Evolutionary conservation across 805 yeast genomes (phyloP), one percentile per base, ranked within the genome.

Genomic region (Saccharomycopsis sp.): DNA sequence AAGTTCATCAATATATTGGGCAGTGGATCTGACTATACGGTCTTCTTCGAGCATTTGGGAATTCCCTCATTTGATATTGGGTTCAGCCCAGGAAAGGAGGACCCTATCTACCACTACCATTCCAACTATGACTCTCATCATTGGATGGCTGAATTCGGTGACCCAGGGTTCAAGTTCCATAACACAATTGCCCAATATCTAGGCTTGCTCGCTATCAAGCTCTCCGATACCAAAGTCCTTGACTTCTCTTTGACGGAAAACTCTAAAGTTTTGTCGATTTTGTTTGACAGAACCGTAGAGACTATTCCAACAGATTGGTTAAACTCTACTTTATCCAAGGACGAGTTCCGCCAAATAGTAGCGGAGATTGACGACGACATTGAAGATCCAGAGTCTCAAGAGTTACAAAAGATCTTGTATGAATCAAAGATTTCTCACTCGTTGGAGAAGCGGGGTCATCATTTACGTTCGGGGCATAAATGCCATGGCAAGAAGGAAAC

Each of bases 21-120:
- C 1, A 79, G 87, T n/a, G 91, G 91, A 1, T 79, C 88, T 7
- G 94, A 87, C 68, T 87, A 73, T 68, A 80, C 85, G 2, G 82
- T 78, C 9, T 81, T 81, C 64, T 71, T 75, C 63, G 84, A 81
- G 61, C 83, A 80, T 64, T 68, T 81, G 61, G 86, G 85, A 53
- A 79, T 81, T 52, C 79, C 85, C 1, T 76, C 85, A 0, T 71
- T 79, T n/a, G 87, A 85, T 67, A 57, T 84, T 52, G 86, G 86
- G 0, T 86, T 84, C 65, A 68, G 65, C 20, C 66, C 66, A 24
- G 66, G 61, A 34, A 59, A 60, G 18, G 57, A 57, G 15, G 86
- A 83, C 53, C 75, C 89, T 0, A 81, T 85, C 2, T 86, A 86
- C 66, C 91, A 84, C 61, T 85, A 86, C 67, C 91, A 87, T 67